Conservation (phyloP, 495 filamentous ascomycete genomes). For the Hypoxylon lenormandii region DNA sequence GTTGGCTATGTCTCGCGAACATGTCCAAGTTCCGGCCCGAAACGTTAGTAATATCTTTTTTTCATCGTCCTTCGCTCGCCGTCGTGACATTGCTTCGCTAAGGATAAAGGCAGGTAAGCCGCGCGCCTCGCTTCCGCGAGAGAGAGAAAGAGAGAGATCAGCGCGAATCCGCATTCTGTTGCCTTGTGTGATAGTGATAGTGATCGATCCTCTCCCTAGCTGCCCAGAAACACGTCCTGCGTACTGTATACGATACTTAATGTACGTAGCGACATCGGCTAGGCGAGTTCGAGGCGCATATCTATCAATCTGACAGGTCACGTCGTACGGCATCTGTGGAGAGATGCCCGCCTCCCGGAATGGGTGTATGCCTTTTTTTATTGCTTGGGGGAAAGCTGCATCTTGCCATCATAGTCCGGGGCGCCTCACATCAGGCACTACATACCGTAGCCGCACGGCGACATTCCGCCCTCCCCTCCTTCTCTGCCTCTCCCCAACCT, state of each 20-base stretch:
- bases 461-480: not conserved
- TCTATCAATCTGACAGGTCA: slow-evolving; percentile 52
- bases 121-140: not conserved
- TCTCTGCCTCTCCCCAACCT: not conserved
- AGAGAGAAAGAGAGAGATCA: slow-evolving; percentile 1
- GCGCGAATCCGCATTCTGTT: slow-evolving; percentile 1
- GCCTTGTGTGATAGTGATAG: not conserved
- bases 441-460: slow-evolving; percentile 2
- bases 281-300: slow-evolving; percentile 47
- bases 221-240: not conserved
- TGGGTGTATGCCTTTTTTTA: slow-evolving; percentile 20
- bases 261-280: slow-evolving; percentile 35
- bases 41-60: not conserved
- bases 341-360: slow-evolving; percentile 41
- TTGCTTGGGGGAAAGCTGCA: slow-evolving; percentile 29
- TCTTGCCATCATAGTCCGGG: slow-evolving; percentile 28
- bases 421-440: slow-evolving; percentile 36
- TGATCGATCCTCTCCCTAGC: not conserved
- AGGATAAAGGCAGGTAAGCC: slow-evolving; percentile 2
- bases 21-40: not conserved
- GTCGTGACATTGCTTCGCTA: not conserved
- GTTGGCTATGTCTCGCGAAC: slow-evolving; percentile 24
- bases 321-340: slow-evolving; percentile 49
- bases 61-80: not conserved
- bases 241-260: too few species aligned